These are phyloP conservation scores for Silybum marianum DNA, from an alignment of 129 eudicot species.

Conservation along the genomic window DNA sequence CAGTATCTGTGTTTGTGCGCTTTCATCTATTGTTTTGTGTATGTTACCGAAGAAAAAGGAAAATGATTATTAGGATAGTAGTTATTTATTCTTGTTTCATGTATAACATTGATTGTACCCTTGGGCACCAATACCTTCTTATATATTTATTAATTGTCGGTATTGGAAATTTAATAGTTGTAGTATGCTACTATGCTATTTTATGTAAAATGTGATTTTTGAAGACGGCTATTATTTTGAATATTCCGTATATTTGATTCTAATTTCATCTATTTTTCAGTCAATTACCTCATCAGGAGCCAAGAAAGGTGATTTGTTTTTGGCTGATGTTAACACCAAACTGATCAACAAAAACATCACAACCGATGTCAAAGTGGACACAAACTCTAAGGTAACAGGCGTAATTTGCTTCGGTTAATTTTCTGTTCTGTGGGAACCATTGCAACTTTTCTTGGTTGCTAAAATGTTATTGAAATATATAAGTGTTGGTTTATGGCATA, in stretches of 20 bases:
- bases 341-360: slow-evolving; percentile 76
- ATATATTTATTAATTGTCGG: neutral
- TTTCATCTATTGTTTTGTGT: neutral
- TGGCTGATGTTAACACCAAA: slow-evolving; percentile 74
- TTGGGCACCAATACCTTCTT: neutral
- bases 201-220: neutral
- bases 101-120: neutral
- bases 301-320: slow-evolving; percentile 61
- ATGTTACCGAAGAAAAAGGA: neutral
- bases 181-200: neutral
- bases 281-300: slow-evolving; percentile 74
- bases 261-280: slow-evolving; percentile 39
- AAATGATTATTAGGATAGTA: neutral
- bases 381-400: slow-evolving; percentile 65
- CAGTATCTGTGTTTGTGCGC: neutral
- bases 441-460: slow-evolving; percentile 7
- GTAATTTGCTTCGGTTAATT: neutral
- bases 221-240: no score
- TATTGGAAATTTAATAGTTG: neutral
- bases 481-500: neutral
- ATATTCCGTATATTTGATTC: neutral
- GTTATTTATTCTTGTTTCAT: neutral
- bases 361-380: slow-evolving; percentile 79
- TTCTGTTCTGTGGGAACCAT: neutral
- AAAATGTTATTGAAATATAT: neutral